Percentiles rank a stretch among this genome's conserved stretches.
phyloP scores from a whole-genome alignment of 345 rosid genomes.

The Gossypioides kirkii region DNA sequence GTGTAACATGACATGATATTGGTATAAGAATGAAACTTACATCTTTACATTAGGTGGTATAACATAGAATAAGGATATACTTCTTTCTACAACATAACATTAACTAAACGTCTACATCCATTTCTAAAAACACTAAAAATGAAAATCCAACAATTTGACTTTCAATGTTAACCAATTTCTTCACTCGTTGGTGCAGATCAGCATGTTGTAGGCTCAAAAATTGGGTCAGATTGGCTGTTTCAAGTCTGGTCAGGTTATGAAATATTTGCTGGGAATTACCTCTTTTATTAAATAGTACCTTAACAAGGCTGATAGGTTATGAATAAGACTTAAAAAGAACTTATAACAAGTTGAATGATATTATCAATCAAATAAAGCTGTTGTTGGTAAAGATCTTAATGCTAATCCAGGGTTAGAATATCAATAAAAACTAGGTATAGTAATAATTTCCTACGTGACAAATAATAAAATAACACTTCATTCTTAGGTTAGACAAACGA shows the following conservation, averaged over 20 bases:
- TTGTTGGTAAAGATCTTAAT: not conserved
- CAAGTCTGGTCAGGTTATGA: not conserved
- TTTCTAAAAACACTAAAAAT: not conserved
- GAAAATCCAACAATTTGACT: not conserved
- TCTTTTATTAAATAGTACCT: not conserved
- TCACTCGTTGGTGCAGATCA: not conserved
- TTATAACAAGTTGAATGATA: not conserved
- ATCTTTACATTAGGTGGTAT: not conserved
- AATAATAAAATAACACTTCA: not conserved
- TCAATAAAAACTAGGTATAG: not conserved
- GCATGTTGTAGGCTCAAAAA: not conserved
- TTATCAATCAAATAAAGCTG: not conserved
- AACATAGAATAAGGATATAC: not conserved
- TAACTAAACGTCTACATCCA: not conserved
- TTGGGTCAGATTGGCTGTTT: not conserved
- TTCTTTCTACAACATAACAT: not conserved
- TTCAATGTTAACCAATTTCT: not conserved
- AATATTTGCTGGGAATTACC: not conserved
- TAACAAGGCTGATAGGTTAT: not conserved
- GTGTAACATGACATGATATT: not conserved
- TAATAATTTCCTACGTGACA: too few species aligned
- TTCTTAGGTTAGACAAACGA: not conserved
- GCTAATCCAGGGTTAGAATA: not conserved
- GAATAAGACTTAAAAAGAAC: not conserved
- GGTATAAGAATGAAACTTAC: not conserved